Conservation (phyloP, 2,329 filamentous ascomycete genomes). For the Beauveria brongniartii region DNA sequence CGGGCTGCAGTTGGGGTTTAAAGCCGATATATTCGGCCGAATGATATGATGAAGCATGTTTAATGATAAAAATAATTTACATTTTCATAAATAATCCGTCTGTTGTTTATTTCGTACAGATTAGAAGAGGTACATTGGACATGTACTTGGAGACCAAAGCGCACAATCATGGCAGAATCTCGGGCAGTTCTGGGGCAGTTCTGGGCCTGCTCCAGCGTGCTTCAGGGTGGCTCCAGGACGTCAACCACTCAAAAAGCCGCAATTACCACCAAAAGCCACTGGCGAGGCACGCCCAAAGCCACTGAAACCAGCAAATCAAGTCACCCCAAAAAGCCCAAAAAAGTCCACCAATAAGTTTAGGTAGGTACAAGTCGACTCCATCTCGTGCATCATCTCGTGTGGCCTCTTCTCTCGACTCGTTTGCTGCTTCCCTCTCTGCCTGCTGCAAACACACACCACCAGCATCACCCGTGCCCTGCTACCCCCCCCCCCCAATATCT, state of each 20-base stretch:
- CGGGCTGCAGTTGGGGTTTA: background rate
- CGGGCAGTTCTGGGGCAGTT: no score
- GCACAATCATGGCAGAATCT: background rate
- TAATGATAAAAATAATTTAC: no score
- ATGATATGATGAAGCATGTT: no score
- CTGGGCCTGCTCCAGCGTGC: no score
- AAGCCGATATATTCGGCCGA: background rate
- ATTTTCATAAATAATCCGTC: no score
- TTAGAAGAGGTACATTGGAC: no score
- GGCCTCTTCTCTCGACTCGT: background rate
- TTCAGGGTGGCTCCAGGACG: background rate
- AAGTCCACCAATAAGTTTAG: background rate
- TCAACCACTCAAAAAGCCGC: background rate
- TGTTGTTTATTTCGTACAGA: no score
- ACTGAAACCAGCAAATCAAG: background rate
- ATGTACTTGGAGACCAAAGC: background rate
- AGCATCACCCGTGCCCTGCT: no score
- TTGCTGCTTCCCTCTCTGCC: background rate
- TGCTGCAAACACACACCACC: background rate
- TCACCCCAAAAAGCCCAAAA: background rate
- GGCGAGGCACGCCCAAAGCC: background rate
- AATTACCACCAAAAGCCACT: constrained; percentile 3
- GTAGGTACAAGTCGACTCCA: background rate
- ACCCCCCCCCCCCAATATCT: no score
- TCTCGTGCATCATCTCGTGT: background rate